These are phyloP conservation scores for Cnidoscolus chayamansa DNA, from an alignment of 441 rosid genomes.

Conservation along the genomic window DNA sequence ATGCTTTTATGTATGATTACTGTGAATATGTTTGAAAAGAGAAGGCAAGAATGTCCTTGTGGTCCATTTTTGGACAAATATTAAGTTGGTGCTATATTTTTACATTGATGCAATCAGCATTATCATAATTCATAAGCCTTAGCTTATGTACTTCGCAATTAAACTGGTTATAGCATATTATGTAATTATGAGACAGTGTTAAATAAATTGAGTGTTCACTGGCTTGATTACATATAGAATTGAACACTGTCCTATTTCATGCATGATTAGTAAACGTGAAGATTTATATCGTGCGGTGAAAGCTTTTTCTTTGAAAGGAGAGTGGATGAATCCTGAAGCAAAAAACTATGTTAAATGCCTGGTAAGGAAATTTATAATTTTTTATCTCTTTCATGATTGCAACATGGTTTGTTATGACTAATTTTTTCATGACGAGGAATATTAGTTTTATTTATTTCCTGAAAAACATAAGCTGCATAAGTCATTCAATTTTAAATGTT, in stretches of 20 bases:
- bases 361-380: slow-evolving; percentile 54
- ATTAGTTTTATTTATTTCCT: neutral
- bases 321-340: slow-evolving; percentile 54
- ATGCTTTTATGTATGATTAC: neutral
- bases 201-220: slow-evolving; percentile 4
- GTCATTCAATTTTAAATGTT: slow-evolving; percentile 30
- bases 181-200: neutral
- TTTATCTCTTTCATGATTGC: neutral
- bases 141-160: neutral
- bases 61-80: neutral
- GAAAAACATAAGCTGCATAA: slow-evolving; percentile 1
- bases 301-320: slow-evolving; percentile 62
- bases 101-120: neutral
- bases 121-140: neutral
- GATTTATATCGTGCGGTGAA: slow-evolving; percentile 77
- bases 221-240: slow-evolving; percentile 17
- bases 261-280: slow-evolving; percentile 70
- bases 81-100: slow-evolving; percentile 5
- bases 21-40: neutral
- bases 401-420: slow-evolving; percentile 11
- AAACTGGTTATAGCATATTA: neutral
- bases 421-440: neutral
- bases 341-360: slow-evolving; percentile 56
- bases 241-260: slow-evolving; percentile 29
- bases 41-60: no score